phyloP scores from a whole-genome alignment of 2,329 filamentous ascomycete species.

The Alternaria panax region DNA sequence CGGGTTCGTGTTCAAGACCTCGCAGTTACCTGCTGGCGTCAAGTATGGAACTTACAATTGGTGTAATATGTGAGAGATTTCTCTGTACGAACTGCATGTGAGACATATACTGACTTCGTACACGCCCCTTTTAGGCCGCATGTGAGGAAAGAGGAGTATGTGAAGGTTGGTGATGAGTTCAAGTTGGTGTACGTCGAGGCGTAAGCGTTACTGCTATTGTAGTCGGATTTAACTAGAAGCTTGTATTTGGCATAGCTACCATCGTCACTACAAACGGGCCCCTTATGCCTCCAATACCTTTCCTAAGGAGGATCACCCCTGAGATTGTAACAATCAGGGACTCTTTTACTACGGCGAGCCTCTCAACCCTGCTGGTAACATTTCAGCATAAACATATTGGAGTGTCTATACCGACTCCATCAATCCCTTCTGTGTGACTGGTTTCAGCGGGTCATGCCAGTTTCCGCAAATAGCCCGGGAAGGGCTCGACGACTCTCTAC shows the following conservation, averaged over 20 bases:
- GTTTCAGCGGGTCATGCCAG: slow-evolving; percentile 77
- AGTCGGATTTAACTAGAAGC: not conserved
- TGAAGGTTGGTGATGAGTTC: slow-evolving; percentile 62
- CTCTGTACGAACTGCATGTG: too few species aligned
- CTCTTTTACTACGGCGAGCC: slow-evolving; percentile 74
- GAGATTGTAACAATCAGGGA: slow-evolving; percentile 74
- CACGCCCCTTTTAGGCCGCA: too few species aligned
- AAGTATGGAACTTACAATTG: slow-evolving; percentile 75
- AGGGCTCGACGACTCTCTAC: slow-evolving; percentile 76
- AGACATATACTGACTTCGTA: too few species aligned
- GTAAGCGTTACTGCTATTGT: slow-evolving; percentile 50
- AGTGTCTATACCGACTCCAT: slow-evolving; percentile 65
- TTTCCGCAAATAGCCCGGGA: slow-evolving; percentile 80
- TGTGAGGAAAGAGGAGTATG: slow-evolving; percentile 72
- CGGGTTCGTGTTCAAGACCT: slow-evolving; percentile 77
- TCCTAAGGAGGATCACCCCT: slow-evolving; percentile 73
- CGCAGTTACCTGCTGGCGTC: slow-evolving; percentile 60
- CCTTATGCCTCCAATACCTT: slow-evolving; percentile 81
- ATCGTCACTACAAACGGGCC: slow-evolving; percentile 85
- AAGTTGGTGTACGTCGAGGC: slow-evolving; percentile 78
- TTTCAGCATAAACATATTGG: slow-evolving; percentile 69
- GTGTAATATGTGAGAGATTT: slow-evolving; percentile 94
- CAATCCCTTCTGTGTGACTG: slow-evolving; percentile 72
- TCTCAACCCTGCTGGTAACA: slow-evolving; percentile 55
- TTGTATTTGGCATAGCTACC: slow-evolving; percentile 56